A percentile compares a stretch with the other conserved stretches of the same genome.
Conservation (phyloP, 2,329 filamentous ascomycete genomes). For the Triangularia verruculosa region DNA sequence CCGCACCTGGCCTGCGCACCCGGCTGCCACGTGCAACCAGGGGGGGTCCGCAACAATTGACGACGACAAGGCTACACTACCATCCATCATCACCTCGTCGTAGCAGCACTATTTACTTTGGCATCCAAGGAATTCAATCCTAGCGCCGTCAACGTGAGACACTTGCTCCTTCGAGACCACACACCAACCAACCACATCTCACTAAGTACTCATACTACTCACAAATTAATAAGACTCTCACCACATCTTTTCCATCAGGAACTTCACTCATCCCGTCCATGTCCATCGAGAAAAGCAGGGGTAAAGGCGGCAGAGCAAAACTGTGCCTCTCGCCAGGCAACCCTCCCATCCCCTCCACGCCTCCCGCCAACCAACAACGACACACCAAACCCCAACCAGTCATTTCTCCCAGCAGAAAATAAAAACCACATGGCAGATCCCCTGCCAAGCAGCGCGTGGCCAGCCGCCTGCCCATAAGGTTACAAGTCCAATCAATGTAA, state of each 20-base stretch:
- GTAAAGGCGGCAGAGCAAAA: not conserved
- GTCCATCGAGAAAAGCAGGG: not conserved
- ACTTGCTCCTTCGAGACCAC: not conserved
- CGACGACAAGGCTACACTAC: not conserved
- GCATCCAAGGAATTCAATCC: not conserved
- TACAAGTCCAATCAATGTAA: slow-evolving; percentile 10
- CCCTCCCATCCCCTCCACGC: not conserved
- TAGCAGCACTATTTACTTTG: too few relatives aligned
- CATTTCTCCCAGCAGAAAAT: too few relatives aligned
- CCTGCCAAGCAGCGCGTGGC: slow-evolving; percentile 11
- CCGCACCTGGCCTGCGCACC: not conserved
- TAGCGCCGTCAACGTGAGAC: not conserved
- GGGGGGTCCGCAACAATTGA: slow-evolving; percentile 20
- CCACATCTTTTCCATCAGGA: not conserved
- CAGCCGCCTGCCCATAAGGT: not conserved
- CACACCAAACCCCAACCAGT: not conserved
- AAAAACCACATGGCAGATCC: slow-evolving; percentile 17
- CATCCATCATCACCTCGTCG: not conserved
- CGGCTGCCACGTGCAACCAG: slow-evolving; percentile 14
- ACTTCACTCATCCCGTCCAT: not conserved
- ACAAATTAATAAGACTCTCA: not conserved
- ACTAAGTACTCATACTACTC: not conserved
- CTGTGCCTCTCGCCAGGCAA: not conserved
- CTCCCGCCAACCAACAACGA: not conserved
- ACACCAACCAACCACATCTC: too few relatives aligned